Evolutionary conservation across 768 basidiomycete genomes (phyloP), one percentile per base, ranked within the genome.

Genomic region (Wakefieldia striispora): DNA sequence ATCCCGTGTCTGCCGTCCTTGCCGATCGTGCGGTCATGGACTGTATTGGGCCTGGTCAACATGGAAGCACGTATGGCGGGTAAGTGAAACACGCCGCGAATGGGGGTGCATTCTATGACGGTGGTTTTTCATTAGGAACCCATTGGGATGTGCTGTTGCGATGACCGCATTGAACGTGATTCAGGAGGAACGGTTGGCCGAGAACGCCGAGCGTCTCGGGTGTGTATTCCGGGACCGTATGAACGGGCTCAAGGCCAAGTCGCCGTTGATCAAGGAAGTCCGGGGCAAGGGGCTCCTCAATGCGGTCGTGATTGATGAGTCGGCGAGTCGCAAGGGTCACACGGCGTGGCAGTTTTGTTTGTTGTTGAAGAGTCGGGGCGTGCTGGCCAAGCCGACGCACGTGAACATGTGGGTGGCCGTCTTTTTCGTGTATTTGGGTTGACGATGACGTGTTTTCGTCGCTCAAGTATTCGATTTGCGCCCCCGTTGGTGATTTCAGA

Each of bases 281-380:
- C 82, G 95, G 20, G 95, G 94, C 5, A 77, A 81, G 51, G 95
- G 95, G 0, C 70, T 99, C 49, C 72, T 99, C 57, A 98, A 97
- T 64, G 95, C 95, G 8, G 77, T 99, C 23, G 89, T 97, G 20
- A 91, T 98, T 47, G 86, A 97, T 62, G 92, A 97, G 74, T 68
- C 71, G 52, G 80, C 80, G 73, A 91, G 88, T 59, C 68, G 54
- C 40, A 88, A 81, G 69, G 86, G 89, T 14, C 74, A 92, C 43
- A 86, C 89, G 1, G 97, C 95, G 5, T 99, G 95, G 97, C 91
- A 98, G 67, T 76, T 98, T 45, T 98, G 97, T 70, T 64, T 98
- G 64, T 68, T 97, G 61, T 70, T 98, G 67, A 95, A 95, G 84
- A 86, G 84, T 58, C 80, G 90, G 40, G 93, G 94, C 4, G 80